Evolutionary conservation across 306 rosid species (phyloP).

Genomic region (Cucumis hystrix): DNA sequence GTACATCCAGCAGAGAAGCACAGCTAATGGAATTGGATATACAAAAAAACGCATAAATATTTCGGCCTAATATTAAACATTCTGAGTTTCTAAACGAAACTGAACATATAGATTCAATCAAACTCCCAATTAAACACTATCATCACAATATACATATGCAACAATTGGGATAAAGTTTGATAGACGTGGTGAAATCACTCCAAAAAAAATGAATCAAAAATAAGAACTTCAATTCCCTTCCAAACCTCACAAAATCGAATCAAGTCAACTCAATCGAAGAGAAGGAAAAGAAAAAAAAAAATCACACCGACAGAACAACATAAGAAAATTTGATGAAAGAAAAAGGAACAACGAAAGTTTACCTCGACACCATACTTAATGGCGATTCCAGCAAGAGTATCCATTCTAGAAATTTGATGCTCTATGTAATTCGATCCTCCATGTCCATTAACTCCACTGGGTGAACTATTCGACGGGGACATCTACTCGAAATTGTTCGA

Average conservation of each 20-base stretch:
- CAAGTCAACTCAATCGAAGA: neutral
- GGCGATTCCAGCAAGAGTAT: conserved; percentile 84
- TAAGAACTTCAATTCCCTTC: neutral
- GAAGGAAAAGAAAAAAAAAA: neutral
- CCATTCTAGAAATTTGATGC: conserved; percentile 67
- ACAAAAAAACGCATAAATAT: neutral
- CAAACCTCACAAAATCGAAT: neutral
- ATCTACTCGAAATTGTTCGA: conserved; percentile 16
- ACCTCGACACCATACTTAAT: conserved; percentile 94
- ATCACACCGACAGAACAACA: neutral
- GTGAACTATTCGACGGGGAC: conserved; percentile 46
- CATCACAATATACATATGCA: neutral
- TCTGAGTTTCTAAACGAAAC: neutral
- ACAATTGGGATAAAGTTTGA: neutral
- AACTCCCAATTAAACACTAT: neutral
- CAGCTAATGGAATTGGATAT: neutral
- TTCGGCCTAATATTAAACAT: neutral
- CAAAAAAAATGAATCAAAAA: neutral
- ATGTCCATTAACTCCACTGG: neutral
- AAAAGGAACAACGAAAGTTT: neutral
- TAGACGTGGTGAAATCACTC: neutral
- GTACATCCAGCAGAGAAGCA: neutral
- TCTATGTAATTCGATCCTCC: conserved; percentile 42
- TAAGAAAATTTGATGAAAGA: neutral
- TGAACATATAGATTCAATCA: neutral